phyloP scores from a whole-genome alignment of 1,284 basidiomycete species.

The Sphaerobolus stellatus region DNA sequence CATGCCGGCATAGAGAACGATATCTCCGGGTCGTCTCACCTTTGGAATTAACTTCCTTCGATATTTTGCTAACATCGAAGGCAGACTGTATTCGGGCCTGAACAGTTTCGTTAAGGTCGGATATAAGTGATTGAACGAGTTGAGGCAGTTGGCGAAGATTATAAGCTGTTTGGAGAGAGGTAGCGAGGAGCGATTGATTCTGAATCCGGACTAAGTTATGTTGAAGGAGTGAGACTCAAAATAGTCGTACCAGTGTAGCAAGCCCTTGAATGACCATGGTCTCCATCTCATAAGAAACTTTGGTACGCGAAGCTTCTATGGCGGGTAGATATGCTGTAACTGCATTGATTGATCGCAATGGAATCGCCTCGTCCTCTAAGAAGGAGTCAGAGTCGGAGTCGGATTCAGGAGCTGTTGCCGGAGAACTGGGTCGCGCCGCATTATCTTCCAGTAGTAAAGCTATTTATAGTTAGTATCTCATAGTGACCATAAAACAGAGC shows the following conservation, averaged over 20 bases:
- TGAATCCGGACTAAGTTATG: slow-evolving; percentile 29
- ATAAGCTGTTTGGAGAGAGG: slow-evolving; percentile 91
- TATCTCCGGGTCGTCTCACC: slow-evolving; percentile 43
- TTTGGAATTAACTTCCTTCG: slow-evolving; percentile 75
- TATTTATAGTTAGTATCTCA: slow-evolving; percentile 2
- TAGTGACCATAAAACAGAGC: no score
- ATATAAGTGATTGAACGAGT: slow-evolving; percentile 77
- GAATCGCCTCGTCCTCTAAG: slow-evolving; percentile 30
- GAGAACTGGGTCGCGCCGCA: slow-evolving; percentile 7
- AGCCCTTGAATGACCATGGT: slow-evolving; percentile 80
- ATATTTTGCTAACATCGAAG: slow-evolving; percentile 85
- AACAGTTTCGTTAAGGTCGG: slow-evolving; percentile 82
- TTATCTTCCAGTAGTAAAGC: slow-evolving; percentile 12
- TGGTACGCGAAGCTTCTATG: slow-evolving; percentile 67
- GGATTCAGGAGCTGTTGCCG: slow-evolving; percentile 9
- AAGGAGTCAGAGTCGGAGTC: slow-evolving; percentile 13
- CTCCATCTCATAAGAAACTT: slow-evolving; percentile 84
- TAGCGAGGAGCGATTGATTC: slow-evolving; percentile 88
- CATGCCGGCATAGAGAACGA: slow-evolving; percentile 9
- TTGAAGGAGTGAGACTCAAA: background rate
- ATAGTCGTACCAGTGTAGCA: slow-evolving; percentile 58
- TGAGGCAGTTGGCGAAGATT: slow-evolving; percentile 85
- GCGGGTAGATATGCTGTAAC: slow-evolving; percentile 69
- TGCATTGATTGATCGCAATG: slow-evolving; percentile 68
- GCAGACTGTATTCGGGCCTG: slow-evolving; percentile 76